Evolutionary conservation across 768 basidiomycete species (phyloP), one percentile per base, ranked within the genome.

Genomic region (Mycena belliarum): DNA sequence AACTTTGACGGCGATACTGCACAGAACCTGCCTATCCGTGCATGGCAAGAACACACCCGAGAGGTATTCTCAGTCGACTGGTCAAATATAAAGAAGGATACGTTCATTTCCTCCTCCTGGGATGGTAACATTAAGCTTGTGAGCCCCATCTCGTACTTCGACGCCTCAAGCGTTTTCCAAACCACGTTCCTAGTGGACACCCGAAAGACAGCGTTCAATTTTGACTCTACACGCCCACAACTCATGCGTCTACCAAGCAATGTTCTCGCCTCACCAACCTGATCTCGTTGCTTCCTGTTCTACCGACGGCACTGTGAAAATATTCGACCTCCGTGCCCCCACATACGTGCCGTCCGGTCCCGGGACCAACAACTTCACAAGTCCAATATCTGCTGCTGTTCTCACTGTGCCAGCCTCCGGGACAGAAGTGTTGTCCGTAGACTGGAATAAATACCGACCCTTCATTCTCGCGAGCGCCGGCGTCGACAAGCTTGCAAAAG

Each of bases 51-150:
- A 72, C 96, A 98, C 72, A 85, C 87, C 14, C 84, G 88, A 48
- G 96, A 98, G 70, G 93, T 95, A 8, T 95, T 92, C 76, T 89
- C 89, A 12, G 85, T 98, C 6, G 93, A 98, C 71, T 98, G 96
- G 95, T 94, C 89, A 60, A 98, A 97, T 73, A 72, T 95, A 60
- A 86, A 88, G 65, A 97, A 96, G 69, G 89, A 93, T 62, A 82
- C 83, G 1, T 95, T 97, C 70, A 83, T 81, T 10, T 94, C 94
- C 12, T 83, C 91, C 24, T 92, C 89, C 14, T 98, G 95, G 95
- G 96, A 98, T 67, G 93, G 93, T 25, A 82, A 80, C 15, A 82
- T 95, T 40, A 98, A 97, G 75, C 66, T 97, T 46, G 95, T 95
- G 61, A 45, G 91, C 78, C 6, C 6, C 25, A 42, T 24, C 23